phyloP scores from a whole-genome alignment of 257 asterid species.

The Rhazya stricta region DNA sequence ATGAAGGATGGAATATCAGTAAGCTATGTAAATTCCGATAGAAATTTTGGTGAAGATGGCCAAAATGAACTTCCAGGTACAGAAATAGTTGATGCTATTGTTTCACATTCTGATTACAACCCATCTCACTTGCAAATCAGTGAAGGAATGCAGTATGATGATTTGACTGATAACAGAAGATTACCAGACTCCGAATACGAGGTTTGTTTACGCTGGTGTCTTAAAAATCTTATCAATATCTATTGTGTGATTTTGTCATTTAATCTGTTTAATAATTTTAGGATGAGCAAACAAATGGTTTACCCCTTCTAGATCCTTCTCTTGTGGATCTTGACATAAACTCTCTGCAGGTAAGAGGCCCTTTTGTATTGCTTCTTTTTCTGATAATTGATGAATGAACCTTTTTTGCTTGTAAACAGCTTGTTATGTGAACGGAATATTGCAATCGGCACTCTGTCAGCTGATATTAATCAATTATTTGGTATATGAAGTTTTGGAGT shows the following conservation, averaged over 20 bases:
- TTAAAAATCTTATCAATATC: neutral
- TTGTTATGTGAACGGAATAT: neutral
- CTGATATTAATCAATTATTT: neutral
- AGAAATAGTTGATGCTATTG: slow-evolving; percentile 37
- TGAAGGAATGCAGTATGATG: slow-evolving; percentile 45
- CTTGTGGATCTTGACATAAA: slow-evolving; percentile 56
- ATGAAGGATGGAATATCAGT: slow-evolving; percentile 38
- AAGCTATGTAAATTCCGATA: slow-evolving; percentile 35
- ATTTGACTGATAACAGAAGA: slow-evolving; percentile 49
- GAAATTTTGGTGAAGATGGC: slow-evolving; percentile 36
- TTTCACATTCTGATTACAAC: slow-evolving; percentile 37
- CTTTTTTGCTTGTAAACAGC: neutral
- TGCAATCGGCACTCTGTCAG: neutral
- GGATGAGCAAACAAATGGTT: slow-evolving; percentile 52
- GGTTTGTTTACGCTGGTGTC: slow-evolving; percentile 36
- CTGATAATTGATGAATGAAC: neutral
- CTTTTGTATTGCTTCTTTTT: slow-evolving; percentile 12
- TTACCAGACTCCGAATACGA: slow-evolving; percentile 53
- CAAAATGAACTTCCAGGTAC: slow-evolving; percentile 33
- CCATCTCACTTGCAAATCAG: slow-evolving; percentile 38
- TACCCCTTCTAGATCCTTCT: slow-evolving; percentile 58
- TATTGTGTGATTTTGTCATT: slow-evolving; percentile 6
- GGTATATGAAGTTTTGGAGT: neutral
- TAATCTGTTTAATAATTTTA: slow-evolving; percentile 26
- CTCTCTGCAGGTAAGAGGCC: slow-evolving; percentile 68